A percentile compares a stretch with the other conserved stretches of the same genome.
Evolutionary conservation across 1,139 yeast genomes (phyloP).

Genomic region (Suhomyces bribrorum): DNA sequence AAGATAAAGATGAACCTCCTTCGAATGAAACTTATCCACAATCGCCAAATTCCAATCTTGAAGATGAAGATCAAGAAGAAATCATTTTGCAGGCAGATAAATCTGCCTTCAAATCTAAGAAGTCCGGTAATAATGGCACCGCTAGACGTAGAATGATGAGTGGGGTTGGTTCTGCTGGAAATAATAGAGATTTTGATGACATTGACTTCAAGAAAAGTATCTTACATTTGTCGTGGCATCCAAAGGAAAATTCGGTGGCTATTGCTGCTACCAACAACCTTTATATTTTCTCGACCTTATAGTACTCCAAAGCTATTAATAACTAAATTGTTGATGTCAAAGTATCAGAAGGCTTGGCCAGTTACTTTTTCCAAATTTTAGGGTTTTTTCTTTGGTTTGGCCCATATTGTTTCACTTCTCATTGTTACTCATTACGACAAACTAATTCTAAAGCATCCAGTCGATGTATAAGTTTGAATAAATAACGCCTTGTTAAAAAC

Average conservation of each 20-base stretch:
- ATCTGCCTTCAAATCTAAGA: slow-evolving; percentile 88
- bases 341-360: no score
- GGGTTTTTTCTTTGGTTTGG: no score
- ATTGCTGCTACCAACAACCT: slow-evolving; percentile 97
- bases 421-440: neutral
- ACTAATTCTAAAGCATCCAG: neutral
- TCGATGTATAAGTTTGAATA: neutral
- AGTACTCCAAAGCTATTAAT: slow-evolving; percentile 12
- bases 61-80: slow-evolving; percentile 65
- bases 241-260: slow-evolving; percentile 93
- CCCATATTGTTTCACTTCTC: neutral
- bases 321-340: neutral
- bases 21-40: slow-evolving; percentile 30
- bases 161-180: slow-evolving; percentile 38
- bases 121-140: slow-evolving; percentile 36
- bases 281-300: slow-evolving; percentile 73
- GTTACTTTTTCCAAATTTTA: no score
- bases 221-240: slow-evolving; percentile 98
- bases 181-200: slow-evolving; percentile 66
- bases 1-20: slow-evolving; percentile 32
- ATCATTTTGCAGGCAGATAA: slow-evolving; percentile 96
- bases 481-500: neutral
- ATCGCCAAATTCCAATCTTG: slow-evolving; percentile 41
- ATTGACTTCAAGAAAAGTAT: slow-evolving; percentile 95
- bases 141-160: slow-evolving; percentile 50